Evolutionary conservation across 805 yeast species (phyloP).

Genomic region (Yarrowia sp.): DNA sequence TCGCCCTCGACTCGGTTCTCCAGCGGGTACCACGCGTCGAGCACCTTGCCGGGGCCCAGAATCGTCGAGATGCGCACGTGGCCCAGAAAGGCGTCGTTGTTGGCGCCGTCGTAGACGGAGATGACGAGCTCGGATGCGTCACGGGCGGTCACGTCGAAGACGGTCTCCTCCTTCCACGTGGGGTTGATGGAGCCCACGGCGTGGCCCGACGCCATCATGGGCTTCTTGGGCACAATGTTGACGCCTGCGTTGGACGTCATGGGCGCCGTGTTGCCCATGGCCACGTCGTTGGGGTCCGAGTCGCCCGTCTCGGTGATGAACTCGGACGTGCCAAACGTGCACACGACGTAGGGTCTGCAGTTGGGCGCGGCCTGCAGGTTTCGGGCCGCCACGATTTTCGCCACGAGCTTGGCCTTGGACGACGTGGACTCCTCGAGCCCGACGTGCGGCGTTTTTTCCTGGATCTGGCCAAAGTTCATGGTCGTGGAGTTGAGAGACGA

Average conservation of each 20-base stretch:
- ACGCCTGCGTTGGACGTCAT: neutral
- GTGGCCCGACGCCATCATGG: slow-evolving; percentile 18
- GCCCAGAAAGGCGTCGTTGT: slow-evolving; percentile 82
- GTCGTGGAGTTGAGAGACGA: slow-evolving; percentile 12
- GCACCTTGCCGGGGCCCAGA: slow-evolving; percentile 34
- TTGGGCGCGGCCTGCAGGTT: slow-evolving; percentile 56
- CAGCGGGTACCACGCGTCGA: slow-evolving; percentile 71
- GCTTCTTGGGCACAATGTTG: slow-evolving; percentile 16
- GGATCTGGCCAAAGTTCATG: slow-evolving; percentile 26
- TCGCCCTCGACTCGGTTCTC: slow-evolving; percentile 74
- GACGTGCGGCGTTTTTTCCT: slow-evolving; percentile 19
- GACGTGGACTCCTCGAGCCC: slow-evolving; percentile 15
- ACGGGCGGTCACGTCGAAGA: slow-evolving; percentile 79
- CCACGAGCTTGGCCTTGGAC: slow-evolving; percentile 52
- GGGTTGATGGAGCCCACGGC: slow-evolving; percentile 51
- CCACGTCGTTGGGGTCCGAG: neutral
- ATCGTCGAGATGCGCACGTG: slow-evolving; percentile 72
- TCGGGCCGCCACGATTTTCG: slow-evolving; percentile 75
- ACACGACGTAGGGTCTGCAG: slow-evolving; percentile 54
- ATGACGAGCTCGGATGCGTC: slow-evolving; percentile 79
- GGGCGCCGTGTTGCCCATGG: slow-evolving; percentile 1
- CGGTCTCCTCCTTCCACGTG: slow-evolving; percentile 87
- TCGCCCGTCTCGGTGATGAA: slow-evolving; percentile 66
- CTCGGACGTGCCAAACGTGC: slow-evolving; percentile 47
- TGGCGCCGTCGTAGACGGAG: slow-evolving; percentile 82